Base-by-base conservation (phyloP, 2,329 filamentous ascomycete genomes). In the Sclerotiophoma versabilis region DNA sequence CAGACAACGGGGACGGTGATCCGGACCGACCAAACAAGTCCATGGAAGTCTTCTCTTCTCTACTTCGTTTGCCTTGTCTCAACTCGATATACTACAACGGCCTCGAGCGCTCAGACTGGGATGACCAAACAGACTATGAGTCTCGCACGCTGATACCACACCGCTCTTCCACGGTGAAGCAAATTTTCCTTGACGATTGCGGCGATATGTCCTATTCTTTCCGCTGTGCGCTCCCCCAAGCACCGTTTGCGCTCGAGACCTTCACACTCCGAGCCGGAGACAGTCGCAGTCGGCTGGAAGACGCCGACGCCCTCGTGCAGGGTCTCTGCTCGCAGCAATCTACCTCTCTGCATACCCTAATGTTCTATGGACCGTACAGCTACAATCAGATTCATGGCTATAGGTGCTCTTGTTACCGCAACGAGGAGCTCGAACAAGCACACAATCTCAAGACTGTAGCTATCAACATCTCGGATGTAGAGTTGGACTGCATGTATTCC, bases 121-220 rank as follows among this genome's bases (percentile, higher is more conserved):
- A 55, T n/a, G 38, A 55, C 15, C 4, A 8, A 1, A 49, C 26
- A 7, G 30, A 53, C 5, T 61, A 38, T 22, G 34, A 17, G 2
- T 12, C 9, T 2, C 22, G 15, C 14, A 22, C 39, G 23, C 17
- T 49, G 32, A 38, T 54, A n/a, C 49, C 53, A 2, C 4, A 20
- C 4, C 25, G 27, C 6, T 41, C 34, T 12, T 49, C 50, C n/a
- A 45, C 44, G 12, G 43, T 56, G 19, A 55, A 57, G 41, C 49
- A 59, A 27, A 45, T 59, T 9, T 61, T 51, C n/a, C 17, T 61
- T 11, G 56, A 61, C n/a, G 44, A 46, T 45, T 51, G 46, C 11
- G 44, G 41, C 23, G 38, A 52, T 11, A 19, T 51, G 27, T 20
- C 26, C 4, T 19, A 38, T 11, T 11, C 7, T 3, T 50, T 47